Conservation (phyloP, 495 filamentous ascomycete genomes). For the Aspergillus panamensis region DNA sequence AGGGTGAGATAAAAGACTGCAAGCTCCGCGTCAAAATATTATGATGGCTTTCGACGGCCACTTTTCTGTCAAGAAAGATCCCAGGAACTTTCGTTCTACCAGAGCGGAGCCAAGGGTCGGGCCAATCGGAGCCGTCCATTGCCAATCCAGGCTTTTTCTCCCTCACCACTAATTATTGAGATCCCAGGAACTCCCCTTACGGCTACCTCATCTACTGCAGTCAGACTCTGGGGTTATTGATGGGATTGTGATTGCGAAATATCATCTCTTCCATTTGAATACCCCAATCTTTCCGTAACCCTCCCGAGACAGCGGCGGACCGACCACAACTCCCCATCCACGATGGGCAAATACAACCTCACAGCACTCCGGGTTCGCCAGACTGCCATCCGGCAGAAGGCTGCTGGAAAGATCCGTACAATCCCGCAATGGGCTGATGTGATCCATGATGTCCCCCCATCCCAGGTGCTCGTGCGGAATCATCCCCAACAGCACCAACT, state of each 20-base stretch:
- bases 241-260: not conserved
- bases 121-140: conserved; percentile 43
- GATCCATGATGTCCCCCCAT: conserved; percentile 70
- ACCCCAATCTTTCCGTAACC: not conserved
- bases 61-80: conserved; percentile 8
- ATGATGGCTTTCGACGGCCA: conserved; percentile 6
- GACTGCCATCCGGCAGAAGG: conserved; percentile 56
- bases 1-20: not conserved
- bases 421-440: conserved; percentile 76
- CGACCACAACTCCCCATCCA: conserved; percentile 10
- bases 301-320: not conserved
- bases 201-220: not conserved
- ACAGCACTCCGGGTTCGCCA: conserved; percentile 70
- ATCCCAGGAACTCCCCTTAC: not conserved
- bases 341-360: conserved; percentile 70
- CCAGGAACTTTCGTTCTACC: conserved; percentile 20
- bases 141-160: conserved; percentile 41
- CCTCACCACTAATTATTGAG: conserved; percentile 9
- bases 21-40: conserved; percentile 24
- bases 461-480: conserved; percentile 69
- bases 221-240: not conserved
- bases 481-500: conserved; percentile 65
- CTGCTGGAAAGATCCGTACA: conserved; percentile 42
- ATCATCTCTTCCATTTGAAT: not conserved
- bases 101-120: conserved; percentile 35